These are phyloP conservation scores for Mycena olivaceomarginata DNA, from an alignment of 768 basidiomycete species.

Conservation along the genomic window DNA sequence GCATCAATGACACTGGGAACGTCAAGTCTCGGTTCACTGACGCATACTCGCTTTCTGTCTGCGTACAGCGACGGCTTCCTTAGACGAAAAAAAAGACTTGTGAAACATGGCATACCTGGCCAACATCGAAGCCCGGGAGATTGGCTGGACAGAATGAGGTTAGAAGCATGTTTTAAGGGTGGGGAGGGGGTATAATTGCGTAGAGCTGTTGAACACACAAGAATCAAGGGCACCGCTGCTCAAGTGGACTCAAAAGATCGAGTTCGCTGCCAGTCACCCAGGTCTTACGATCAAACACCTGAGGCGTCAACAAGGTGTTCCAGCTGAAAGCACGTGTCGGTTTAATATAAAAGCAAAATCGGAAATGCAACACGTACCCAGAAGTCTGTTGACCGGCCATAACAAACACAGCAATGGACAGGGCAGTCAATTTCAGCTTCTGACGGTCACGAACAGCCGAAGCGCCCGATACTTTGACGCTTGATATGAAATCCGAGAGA, in stretches of 20 bases:
- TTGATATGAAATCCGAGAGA: background rate
- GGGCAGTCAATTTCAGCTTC: background rate
- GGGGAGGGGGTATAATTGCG: background rate
- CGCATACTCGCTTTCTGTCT: conserved; percentile 12
- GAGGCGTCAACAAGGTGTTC: conserved; percentile 1
- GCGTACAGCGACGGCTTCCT: too few species aligned
- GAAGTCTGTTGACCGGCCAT: background rate
- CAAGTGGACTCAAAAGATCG: background rate
- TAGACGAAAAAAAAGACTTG: too few species aligned
- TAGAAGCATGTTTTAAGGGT: background rate
- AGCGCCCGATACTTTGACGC: background rate
- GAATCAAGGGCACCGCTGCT: background rate
- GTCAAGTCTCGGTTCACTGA: background rate
- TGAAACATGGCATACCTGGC: too few species aligned
- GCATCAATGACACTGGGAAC: background rate
- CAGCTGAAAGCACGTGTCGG: background rate
- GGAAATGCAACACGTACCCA: background rate
- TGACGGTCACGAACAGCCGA: background rate
- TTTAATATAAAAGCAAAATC: too few species aligned
- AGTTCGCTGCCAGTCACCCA: background rate
- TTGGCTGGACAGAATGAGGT: background rate
- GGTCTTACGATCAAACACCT: background rate
- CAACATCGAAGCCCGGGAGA: background rate
- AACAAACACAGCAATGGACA: background rate
- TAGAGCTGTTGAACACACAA: conserved; percentile 10